phyloP scores from a whole-genome alignment of 1,284 basidiomycete genomes.

The Rhodotorula sp. region DNA sequence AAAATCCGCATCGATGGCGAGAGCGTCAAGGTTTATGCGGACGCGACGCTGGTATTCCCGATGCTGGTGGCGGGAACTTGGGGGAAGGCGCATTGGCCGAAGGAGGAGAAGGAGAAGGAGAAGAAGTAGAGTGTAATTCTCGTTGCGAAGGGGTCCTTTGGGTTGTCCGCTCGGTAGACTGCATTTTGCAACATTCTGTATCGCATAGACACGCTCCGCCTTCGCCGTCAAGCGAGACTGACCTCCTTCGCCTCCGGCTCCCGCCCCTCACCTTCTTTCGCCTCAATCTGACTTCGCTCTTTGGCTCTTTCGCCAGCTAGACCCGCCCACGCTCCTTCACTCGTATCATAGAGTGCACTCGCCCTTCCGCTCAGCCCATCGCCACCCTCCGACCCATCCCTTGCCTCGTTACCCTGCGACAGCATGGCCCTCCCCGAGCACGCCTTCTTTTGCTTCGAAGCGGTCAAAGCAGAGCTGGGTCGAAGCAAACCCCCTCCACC shows the following conservation, averaged over 20 bases:
- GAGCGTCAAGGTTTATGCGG: conserved; percentile 81
- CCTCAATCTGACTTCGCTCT: not conserved
- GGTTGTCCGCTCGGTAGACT: not conserved
- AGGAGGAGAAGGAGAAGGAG: not conserved
- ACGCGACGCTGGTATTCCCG: conserved; percentile 87
- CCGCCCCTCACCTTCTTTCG: too few relatives aligned
- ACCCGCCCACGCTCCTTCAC: too few relatives aligned
- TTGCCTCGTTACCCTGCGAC: not conserved
- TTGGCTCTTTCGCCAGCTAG: too few relatives aligned
- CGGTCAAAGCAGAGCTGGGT: conserved; percentile 50
- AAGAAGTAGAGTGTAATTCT: not conserved
- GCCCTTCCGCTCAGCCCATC: not conserved
- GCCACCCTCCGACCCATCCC: not conserved
- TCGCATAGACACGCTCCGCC: too few relatives aligned
- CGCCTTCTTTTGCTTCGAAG: conserved; percentile 55
- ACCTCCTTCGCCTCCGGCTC: too few relatives aligned
- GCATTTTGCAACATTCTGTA: too few relatives aligned
- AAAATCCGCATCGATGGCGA: conserved; percentile 91
- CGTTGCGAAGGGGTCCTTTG: not conserved
- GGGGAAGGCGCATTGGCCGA: conserved; percentile 56
- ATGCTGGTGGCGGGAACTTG: conserved; percentile 73
- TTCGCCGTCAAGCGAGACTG: too few relatives aligned
- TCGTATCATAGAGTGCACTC: too few relatives aligned
- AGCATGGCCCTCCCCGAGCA: conserved; percentile 46
- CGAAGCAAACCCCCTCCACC: conserved; percentile 34